Evolutionary conservation across 225 moss, liverwort and hornwort genomes (phyloP), one percentile per base, ranked within the genome.

Genomic region (Thuidium tamariscinum): DNA sequence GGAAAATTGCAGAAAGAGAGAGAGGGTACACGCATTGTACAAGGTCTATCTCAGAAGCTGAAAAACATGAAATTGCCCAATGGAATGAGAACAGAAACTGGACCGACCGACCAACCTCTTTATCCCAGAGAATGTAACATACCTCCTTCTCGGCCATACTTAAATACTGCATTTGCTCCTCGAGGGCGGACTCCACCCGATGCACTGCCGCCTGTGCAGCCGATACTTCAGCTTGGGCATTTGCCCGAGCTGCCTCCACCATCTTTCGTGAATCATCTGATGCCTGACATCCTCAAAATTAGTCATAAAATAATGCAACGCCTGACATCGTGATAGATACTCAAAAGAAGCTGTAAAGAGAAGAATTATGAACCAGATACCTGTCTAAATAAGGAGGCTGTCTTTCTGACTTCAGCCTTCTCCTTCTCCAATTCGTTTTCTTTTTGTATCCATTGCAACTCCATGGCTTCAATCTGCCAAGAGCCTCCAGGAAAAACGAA

Each of bases 251-350:
- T 72, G 94, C 92, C 80, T 97, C 95, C 39, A 96, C 94, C 89
- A 94, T 93, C 84, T 71, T 91, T 60, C 93, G 92, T 51, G 96
- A 92, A 86, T 96, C 96, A 79, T 92, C 94, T 80, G 95, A 92
- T 42, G 94, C 90, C 96, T 95, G 92, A 60, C 41, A 83, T 80
- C 83, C 75, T 81, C 73, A 62, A 52, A 73, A 88, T 92, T 63
- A 91, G 88, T 44, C 70, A 87, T 46, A 66, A 74, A 70, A 74
- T 16, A 84, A 60, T 49, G 79, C 30, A 87, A 72, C 15, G 20
- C 36, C 83, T 34, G 16, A 52, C 23, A 25, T 64, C 34, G 27
- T 63, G n/a, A 20, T 69, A 46, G 52, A 83, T 54, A 67, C 82
- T 55, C 46, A 54, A 63, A 44, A 80, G 29, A 83, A 77, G 71